Percentiles rank a stretch among this genome's conserved stretches.
These are phyloP conservation scores for Fraxinus quadrangulata DNA, from an alignment of 257 asterid genomes.

Conservation along the genomic window DNA sequence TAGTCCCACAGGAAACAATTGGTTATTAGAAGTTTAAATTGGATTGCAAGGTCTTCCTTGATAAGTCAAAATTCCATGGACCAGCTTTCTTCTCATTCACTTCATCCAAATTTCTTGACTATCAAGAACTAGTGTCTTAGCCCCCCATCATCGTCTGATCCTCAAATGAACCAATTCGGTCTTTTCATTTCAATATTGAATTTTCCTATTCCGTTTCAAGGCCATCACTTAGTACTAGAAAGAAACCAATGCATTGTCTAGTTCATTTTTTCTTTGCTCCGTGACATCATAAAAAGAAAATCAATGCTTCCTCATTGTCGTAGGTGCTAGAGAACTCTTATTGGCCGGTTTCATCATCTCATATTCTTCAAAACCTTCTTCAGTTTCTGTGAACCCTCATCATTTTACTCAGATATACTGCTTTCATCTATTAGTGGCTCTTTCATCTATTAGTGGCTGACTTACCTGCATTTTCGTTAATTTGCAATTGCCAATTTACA, in stretches of 20 bases:
- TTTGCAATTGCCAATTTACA: no score
- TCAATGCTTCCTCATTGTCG: background rate
- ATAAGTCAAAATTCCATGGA: background rate
- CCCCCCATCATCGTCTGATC: background rate
- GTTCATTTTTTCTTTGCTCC: background rate
- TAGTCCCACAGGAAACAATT: background rate
- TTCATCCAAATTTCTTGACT: background rate
- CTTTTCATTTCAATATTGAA: background rate
- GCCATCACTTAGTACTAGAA: background rate
- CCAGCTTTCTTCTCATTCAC: background rate
- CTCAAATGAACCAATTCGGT: background rate
- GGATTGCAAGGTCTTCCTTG: background rate
- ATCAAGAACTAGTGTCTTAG: conserved; percentile 1
- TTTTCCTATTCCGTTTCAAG: background rate
- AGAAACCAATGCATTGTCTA: background rate
- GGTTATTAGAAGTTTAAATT: conserved; percentile 2
- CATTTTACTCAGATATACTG: background rate
- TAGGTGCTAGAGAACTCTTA: background rate
- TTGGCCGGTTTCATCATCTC: background rate
- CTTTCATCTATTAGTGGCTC: background rate
- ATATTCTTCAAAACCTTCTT: background rate
- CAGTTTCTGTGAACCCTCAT: background rate
- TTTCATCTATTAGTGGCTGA: background rate
- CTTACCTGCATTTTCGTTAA: no score
- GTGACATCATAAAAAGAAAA: background rate